Base-by-base conservation (phyloP, 169 alveolate species). In the Plasmodium sp. region DNA sequence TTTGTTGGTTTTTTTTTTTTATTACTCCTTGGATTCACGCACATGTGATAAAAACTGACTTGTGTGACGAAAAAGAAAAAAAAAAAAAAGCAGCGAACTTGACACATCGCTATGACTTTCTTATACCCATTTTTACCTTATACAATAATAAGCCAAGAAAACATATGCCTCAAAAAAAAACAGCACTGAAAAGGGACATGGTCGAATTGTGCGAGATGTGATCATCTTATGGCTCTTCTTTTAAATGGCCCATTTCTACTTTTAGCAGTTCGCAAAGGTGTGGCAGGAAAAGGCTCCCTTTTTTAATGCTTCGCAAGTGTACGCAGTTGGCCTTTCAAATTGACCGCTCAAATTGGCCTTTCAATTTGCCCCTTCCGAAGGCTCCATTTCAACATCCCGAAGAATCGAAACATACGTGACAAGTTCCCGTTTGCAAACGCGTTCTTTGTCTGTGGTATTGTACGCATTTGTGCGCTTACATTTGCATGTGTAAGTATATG, bases 321-420 rank as follows among this genome's bases (percentile, higher is more conserved):
- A 67, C 39, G 4, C 4, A 36, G 41, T 36, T 36, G 41, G 41
- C 4, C 41, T 36, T 36, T 36, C 41, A 36, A 1, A 62, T 5
- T 7, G 16, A 9, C n/a, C n/a, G n/a, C n/a, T 36, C 41, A 36
- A 1, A 62, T 62, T 62, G 36, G 0, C 36, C 39, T 62, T 62
- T 62, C 36, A 5, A 2, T 4, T 22, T 22, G 36, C 6, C 12
- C 77, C 27, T 67, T 67, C 33, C 33, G 39, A 58, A 22, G 12
- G 33, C 33, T 16, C 74, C 22, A 58, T 58, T 58, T 36, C 33
- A 67, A 62, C 74, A 34, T 83, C 92, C 92, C 45, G 73, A 84
- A 54, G 54, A 67, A 54, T 84, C 54, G 36, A 16, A 84, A 71
- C 36, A 33, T 67, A 73, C 34, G 14, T 71, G 18, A 71, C 34